Evolutionary conservation across 1,139 yeast genomes (phyloP).

Genomic region (Hansenula lynferdii): DNA sequence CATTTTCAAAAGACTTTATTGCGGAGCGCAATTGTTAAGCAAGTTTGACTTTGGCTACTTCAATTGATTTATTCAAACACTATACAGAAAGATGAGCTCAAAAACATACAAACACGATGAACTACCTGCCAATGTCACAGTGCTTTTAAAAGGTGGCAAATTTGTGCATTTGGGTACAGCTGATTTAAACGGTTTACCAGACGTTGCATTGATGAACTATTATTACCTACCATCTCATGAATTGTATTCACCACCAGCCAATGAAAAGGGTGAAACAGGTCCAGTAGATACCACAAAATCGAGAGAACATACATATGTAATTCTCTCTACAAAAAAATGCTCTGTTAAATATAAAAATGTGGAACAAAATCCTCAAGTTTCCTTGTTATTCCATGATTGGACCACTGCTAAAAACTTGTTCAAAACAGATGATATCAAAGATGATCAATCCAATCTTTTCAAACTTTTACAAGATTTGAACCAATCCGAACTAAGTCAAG

Average conservation of each 20-base stretch:
- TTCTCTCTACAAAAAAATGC: slow-evolving; percentile 62
- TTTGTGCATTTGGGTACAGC: slow-evolving; percentile 83
- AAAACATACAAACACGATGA: slow-evolving; percentile 24
- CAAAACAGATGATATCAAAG: slow-evolving; percentile 16
- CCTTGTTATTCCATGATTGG: slow-evolving; percentile 87
- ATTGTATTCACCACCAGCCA: slow-evolving; percentile 26
- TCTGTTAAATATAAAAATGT: slow-evolving; percentile 74
- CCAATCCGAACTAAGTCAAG: slow-evolving; percentile 68
- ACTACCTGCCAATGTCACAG: slow-evolving; percentile 53
- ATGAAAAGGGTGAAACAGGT: slow-evolving; percentile 23
- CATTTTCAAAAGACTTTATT: not conserved
- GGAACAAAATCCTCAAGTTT: slow-evolving; percentile 62
- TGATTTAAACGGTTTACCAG: slow-evolving; percentile 57
- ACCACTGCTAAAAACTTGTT: slow-evolving; percentile 47
- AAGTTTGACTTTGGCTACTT: too few relatives aligned
- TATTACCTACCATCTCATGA: slow-evolving; percentile 47
- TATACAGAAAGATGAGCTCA: slow-evolving; percentile 7
- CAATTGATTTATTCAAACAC: not conserved
- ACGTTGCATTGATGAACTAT: slow-evolving; percentile 86
- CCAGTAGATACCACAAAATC: slow-evolving; percentile 23
- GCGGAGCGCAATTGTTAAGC: not conserved
- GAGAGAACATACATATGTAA: slow-evolving; percentile 43
- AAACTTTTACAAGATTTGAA: slow-evolving; percentile 68
- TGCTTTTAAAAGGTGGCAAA: slow-evolving; percentile 51
- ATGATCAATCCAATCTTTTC: slow-evolving; percentile 32